Base-by-base conservation (phyloP, 179 eudicot genomes). In the Corrigiola litoralis region DNA sequence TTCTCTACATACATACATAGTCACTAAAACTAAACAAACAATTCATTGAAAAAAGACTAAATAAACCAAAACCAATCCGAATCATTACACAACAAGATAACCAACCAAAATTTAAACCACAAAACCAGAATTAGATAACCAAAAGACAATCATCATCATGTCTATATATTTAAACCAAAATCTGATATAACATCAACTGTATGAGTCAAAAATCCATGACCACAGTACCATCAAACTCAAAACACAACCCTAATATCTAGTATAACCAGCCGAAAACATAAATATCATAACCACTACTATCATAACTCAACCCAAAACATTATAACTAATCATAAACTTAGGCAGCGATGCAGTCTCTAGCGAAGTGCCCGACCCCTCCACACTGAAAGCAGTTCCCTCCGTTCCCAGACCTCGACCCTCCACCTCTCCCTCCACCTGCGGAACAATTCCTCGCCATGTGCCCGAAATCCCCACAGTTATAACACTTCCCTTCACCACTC, bases 391-490 rank as follows among this genome's bases (percentile, higher is more conserved):
- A 84, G 1, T 54, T 54, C 2, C 28, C 25, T 20, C 13, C 32
- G 5, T 46, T 32, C 12, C 62, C 52, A 25, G 10, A 45, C 54
- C 74, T 61, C 1, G 73, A 61, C 0, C 76, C 70, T 0, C 75
- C 69, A 1, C 77, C 79, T 0, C 75, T 74, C 2, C 69, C 66
- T 0, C 77, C 70, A 3, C 68, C 66, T 14, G 54, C 28, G 6
- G 34, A 64, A 41, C 88, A 81, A 9, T 81, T 81, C 70, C 85
- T 65, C 0, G 88, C 83, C 10, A 84, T 17, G 51, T 84, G 87
- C 24, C 87, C 87, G 0, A 31, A 21, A n/a, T 61, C 69, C 4
- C 81, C 79, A 44, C 85, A 81, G 11, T 12, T 64, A 12, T 67
- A 76, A 49, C 85, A 81, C 17, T 49, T 51, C 2, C 81, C 72